phyloP scores from a whole-genome alignment of 768 basidiomycete genomes.

The Trametes maxima region DNA sequence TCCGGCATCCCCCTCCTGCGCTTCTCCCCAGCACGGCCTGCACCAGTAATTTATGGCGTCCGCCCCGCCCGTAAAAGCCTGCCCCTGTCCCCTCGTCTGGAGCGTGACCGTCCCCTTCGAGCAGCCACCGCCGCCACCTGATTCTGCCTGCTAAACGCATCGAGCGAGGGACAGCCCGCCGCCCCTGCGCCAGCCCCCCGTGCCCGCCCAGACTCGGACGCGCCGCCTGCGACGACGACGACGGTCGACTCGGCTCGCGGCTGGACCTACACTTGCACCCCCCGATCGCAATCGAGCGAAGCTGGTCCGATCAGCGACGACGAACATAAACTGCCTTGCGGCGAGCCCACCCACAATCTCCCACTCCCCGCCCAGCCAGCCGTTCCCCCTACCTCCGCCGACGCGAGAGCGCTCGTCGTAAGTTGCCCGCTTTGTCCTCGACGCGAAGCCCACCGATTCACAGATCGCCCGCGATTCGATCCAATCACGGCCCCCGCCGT shows the following conservation, averaged over 20 bases:
- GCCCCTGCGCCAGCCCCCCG: not conserved
- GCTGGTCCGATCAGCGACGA: conserved; percentile 17
- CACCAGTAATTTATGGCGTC: conserved; percentile 1
- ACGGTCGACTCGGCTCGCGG: conserved; percentile 13
- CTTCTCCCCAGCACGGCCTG: not conserved
- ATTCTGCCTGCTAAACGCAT: too few species aligned
- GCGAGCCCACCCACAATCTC: conserved; percentile 16
- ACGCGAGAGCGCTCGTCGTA: conserved; percentile 31
- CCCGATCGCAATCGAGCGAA: conserved; percentile 23
- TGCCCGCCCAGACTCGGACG: not conserved
- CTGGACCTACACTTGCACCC: conserved; percentile 21
- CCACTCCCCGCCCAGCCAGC: conserved; percentile 21
- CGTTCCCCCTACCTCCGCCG: conserved; percentile 39
- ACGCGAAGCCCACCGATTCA: not conserved
- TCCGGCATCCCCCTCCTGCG: not conserved
- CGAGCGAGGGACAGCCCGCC: not conserved
- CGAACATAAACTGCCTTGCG: conserved; percentile 21
- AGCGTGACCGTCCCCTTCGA: too few species aligned
- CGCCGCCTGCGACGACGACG: not conserved
- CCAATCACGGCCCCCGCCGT: conserved; percentile 3
- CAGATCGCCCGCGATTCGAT: conserved; percentile 2
- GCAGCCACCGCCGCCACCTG: too few species aligned
- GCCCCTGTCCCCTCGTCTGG: not conserved
- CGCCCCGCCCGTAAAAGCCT: conserved; percentile 18
- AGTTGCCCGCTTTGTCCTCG: conserved; percentile 23